Base-by-base conservation (phyloP, 176 grass and related monocot genomes). In the Cenchrus americanus region DNA sequence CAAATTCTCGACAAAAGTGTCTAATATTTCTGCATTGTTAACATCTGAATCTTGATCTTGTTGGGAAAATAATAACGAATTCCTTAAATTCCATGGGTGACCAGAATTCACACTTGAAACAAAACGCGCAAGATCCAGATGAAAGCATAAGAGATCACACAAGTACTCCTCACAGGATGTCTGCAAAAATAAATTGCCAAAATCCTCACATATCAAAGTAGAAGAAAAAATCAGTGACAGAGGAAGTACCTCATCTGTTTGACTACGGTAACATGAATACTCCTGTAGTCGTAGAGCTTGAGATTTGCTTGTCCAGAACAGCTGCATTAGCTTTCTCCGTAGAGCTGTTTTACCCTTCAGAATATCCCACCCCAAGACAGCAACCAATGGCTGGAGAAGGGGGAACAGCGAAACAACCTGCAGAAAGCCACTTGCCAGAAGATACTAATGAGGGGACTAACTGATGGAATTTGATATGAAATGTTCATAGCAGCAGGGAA, bases 251-350 rank as follows among this genome's bases (percentile, higher is more conserved):
- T 90, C 88, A 81, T 98, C 88, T 60, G 83, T 83, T 65, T 87
- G 77, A 41, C 66, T 93, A 82, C 79, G 87, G 54, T 98, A 92
- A 89, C 69, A 80, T 69, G 91, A 87, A 84, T 91, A 94, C 86
- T 95, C 91, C 90, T 95, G 87, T 78, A 89, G 77, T 87, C 80
- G 88, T 42, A 98, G 47, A 71, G 85, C 23, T 86, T 98, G 87
- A 83, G 93, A 95, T 91, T 93, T 98, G 79, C 96, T 98, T 90
- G 89, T 93, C 96, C 96, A 98, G 68, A 91, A 92, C 54, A 98
- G 60, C 74, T 82, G 83, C 96, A 98, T 92, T 80, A 98, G 76
- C 64, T 93, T 95, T 89, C 90, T 87, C 57, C 93, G 82, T 64
- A 90, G 80, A 80, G 58, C 42, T 80, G 93, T 98, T 84, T 93